These are phyloP conservation scores for Chaetomium tenue DNA, from an alignment of 495 filamentous ascomycete species.

Conservation along the genomic window DNA sequence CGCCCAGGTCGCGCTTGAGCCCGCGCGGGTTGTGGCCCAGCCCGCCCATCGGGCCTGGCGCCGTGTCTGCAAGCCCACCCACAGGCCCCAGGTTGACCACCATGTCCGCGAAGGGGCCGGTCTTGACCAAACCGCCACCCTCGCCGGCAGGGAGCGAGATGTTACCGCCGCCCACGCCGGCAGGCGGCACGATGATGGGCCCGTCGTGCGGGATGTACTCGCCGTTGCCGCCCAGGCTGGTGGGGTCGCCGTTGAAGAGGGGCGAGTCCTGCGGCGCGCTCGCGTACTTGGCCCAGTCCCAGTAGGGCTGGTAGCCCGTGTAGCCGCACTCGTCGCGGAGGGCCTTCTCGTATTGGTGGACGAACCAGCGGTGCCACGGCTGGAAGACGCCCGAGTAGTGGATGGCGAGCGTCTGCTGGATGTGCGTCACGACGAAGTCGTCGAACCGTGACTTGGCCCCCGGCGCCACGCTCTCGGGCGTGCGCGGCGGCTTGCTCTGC, in stretches of 20 bases:
- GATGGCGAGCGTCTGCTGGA: slow-evolving; percentile 59
- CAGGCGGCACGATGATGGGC: slow-evolving; percentile 29
- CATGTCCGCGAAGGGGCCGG: slow-evolving; percentile 57
- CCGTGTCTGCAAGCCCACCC: slow-evolving; percentile 26
- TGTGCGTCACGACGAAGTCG: slow-evolving; percentile 69
- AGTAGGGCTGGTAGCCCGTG: slow-evolving; percentile 59
- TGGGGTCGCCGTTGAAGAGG: slow-evolving; percentile 59
- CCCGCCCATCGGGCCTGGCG: slow-evolving; percentile 23
- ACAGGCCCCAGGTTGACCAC: slow-evolving; percentile 57
- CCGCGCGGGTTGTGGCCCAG: slow-evolving; percentile 58
- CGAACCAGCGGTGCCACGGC: slow-evolving; percentile 69
- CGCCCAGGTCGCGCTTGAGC: slow-evolving; percentile 60
- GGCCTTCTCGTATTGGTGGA: slow-evolving; percentile 62
- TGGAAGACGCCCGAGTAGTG: slow-evolving; percentile 67
- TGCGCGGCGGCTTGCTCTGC: slow-evolving; percentile 50
- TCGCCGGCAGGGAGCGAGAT: slow-evolving; percentile 47
- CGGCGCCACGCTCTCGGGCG: slow-evolving; percentile 38
- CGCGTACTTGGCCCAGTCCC: slow-evolving; percentile 62
- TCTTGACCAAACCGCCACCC: slow-evolving; percentile 64
- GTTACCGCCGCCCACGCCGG: slow-evolving; percentile 29
- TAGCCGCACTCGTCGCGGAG: slow-evolving; percentile 71
- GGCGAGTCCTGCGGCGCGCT: slow-evolving; percentile 51
- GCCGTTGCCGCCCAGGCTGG: slow-evolving; percentile 62
- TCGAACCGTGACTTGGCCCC: slow-evolving; percentile 55
- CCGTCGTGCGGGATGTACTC: slow-evolving; percentile 40